Evolutionary conservation across 164 flowering plant genomes (phyloP).

Genomic region (Piper betle): DNA sequence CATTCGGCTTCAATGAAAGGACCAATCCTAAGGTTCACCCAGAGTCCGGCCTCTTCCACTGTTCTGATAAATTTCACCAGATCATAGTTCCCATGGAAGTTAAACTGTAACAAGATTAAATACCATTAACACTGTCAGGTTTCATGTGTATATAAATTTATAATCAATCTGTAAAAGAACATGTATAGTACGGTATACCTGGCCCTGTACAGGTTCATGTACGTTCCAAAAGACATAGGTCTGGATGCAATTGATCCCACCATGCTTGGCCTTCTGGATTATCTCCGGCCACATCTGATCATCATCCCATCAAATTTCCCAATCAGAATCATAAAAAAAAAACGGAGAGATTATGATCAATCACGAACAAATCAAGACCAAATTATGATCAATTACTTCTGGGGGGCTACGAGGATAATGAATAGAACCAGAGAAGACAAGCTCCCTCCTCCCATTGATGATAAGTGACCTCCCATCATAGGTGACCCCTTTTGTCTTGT

Average conservation of each 20-base stretch:
- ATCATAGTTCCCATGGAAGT: constrained; percentile 37
- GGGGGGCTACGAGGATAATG: constrained; percentile 13
- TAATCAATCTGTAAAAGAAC: not conserved
- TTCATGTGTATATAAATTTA: not conserved
- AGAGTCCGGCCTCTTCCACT: constrained; percentile 27
- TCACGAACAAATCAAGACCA: not conserved
- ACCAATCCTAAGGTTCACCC: constrained; percentile 36
- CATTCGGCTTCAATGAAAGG: constrained; percentile 51
- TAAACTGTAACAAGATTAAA: constrained; percentile 19
- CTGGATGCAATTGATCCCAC: constrained; percentile 51
- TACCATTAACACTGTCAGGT: no score
- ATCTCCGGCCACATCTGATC: constrained; percentile 36
- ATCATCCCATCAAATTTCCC: no score
- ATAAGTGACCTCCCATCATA: constrained; percentile 11
- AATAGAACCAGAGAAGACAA: constrained; percentile 15
- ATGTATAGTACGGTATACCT: constrained; percentile 17
- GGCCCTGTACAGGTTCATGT: constrained; percentile 50
- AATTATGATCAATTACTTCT: constrained; percentile 2
- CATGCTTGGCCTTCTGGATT: constrained; percentile 32
- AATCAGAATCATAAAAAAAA: not conserved
- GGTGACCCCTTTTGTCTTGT: constrained; percentile 1
- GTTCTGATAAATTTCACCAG: constrained; percentile 38
- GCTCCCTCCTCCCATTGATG: constrained; percentile 11
- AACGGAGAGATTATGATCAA: not conserved
- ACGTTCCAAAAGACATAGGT: constrained; percentile 73